Base-by-base conservation (phyloP, 2,329 filamentous ascomycete species). In the Fusarium sp. region DNA sequence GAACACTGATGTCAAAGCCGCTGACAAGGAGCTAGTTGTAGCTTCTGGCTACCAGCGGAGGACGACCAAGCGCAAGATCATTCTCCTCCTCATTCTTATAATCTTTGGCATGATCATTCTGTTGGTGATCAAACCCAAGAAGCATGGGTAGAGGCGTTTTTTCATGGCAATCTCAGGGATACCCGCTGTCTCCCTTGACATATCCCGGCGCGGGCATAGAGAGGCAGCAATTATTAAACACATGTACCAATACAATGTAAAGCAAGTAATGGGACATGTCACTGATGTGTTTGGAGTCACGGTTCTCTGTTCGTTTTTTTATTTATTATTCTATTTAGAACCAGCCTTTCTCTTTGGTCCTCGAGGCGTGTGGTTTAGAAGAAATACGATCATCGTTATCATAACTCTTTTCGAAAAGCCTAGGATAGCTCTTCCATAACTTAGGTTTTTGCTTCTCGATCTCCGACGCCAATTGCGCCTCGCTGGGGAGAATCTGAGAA, bases 21-120 rank as follows among this genome's bases (percentile, higher is more conserved):
- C 96, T 6, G 94, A 97, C 71, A 96, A 96, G 81, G 96, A 99
- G 84, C 88, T 99, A 61, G 94, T 91, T 71, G 91, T 97, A 64
- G 93, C 96, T 19, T 95, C 93, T 9, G 93, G 93, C 23, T 98
- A 98, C 79, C 96, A 99, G 85, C 91, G 90, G 81, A 92, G 91
- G 80, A 93, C 92, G 58, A 95, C 94, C 28, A 99, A 98, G 85
- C 88, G 96, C 74, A 98, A 97, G 85, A 91, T 97, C 53, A 96
- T 99, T 64, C 86, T 99, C 44, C 85, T 99, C n/a, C 86, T 99
- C 25, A 83, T 97, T 11, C 85, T 99, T 32, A 83, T 98, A 28
- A 92, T 99, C 59, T 91, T 92, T 25, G 96, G 94, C 37, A 88
- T 97, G 84, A 93, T 99, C 78, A 97, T 97, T 76, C 80, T 97